These are phyloP conservation scores for Sporobolomyces phaffii DNA, from an alignment of 768 basidiomycete species.

Conservation along the genomic window DNA sequence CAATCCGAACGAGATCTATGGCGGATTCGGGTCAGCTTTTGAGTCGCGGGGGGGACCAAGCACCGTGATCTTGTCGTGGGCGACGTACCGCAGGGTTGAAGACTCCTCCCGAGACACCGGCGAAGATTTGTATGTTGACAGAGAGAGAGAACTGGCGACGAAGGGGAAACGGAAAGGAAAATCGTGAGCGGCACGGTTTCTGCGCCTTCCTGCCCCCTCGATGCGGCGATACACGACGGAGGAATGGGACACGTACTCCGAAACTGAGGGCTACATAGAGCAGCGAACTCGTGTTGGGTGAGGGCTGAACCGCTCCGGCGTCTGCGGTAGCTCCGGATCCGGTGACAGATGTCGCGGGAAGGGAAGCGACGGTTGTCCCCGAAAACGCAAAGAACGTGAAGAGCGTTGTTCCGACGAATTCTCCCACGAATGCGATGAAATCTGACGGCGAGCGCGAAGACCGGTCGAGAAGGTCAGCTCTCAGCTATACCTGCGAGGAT, in stretches of 20 bases:
- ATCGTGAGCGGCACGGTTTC: no score
- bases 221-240: background rate
- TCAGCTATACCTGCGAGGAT: no score
- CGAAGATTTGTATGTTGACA: conserved; percentile 21
- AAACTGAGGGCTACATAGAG: conserved; percentile 18
- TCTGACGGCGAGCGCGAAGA: background rate
- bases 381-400: conserved; percentile 7
- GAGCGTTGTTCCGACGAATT: conserved; percentile 16
- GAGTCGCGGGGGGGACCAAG: no score
- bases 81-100: conserved; percentile 13
- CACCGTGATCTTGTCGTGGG: no score
- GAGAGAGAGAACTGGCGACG: conserved; percentile 22
- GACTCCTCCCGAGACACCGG: conserved; percentile 14
- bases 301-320: conserved; percentile 10
- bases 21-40: background rate
- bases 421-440: conserved; percentile 10
- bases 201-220: no score
- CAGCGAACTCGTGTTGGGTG: conserved; percentile 4
- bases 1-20: conserved; percentile 47
- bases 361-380: background rate
- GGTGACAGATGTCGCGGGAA: conserved; percentile 2
- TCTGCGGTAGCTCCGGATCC: background rate
- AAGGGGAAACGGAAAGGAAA: no score
- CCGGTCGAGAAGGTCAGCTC: no score
- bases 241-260: background rate